Conservation (phyloP, 2,329 filamentous ascomycete genomes). For the Colletotrichum siamense region DNA sequence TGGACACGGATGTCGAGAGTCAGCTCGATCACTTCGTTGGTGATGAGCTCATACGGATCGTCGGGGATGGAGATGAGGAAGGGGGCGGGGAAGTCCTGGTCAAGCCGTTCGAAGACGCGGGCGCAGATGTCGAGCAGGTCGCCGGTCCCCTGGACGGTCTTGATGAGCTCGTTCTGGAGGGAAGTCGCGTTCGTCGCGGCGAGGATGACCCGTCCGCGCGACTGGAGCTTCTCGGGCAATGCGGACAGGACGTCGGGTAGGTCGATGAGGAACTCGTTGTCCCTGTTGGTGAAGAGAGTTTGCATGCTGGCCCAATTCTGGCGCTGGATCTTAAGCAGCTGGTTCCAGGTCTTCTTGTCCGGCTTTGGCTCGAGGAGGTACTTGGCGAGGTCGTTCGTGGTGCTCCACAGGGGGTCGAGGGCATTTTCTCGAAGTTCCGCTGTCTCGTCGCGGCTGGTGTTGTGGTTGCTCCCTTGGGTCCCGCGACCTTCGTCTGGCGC, state of each 20-base stretch:
- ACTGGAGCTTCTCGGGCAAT: background rate
- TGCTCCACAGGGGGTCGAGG: conserved; percentile 30
- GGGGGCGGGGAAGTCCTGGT: conserved; percentile 33
- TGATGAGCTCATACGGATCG: background rate
- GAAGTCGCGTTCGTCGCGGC: conserved; percentile 40
- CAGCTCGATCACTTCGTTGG: conserved; percentile 26
- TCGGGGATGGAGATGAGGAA: conserved; percentile 27
- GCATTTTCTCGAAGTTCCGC: conserved; percentile 15
- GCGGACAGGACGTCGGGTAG: conserved; percentile 11
- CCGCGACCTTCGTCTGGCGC: background rate
- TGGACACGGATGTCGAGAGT: conserved; percentile 43
- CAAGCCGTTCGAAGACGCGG: conserved; percentile 31
- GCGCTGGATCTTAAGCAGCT: conserved; percentile 9
- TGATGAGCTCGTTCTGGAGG: conserved; percentile 32
- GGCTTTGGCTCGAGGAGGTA: conserved; percentile 24
- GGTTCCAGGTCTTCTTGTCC: background rate
- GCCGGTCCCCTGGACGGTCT: conserved; percentile 15
- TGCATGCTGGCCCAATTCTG: conserved; percentile 30
- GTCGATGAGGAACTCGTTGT: conserved; percentile 33
- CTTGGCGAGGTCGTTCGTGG: conserved; percentile 31
- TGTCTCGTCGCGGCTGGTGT: background rate
- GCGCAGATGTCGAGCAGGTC: conserved; percentile 26
- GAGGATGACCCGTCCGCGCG: conserved; percentile 23
- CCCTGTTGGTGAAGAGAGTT: conserved; percentile 26
- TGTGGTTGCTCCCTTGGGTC: background rate